Evolutionary conservation across 495 filamentous ascomycete species (phyloP), one percentile per base, ranked within the genome.

Genomic region (Chaetomidium leptoderma): DNA sequence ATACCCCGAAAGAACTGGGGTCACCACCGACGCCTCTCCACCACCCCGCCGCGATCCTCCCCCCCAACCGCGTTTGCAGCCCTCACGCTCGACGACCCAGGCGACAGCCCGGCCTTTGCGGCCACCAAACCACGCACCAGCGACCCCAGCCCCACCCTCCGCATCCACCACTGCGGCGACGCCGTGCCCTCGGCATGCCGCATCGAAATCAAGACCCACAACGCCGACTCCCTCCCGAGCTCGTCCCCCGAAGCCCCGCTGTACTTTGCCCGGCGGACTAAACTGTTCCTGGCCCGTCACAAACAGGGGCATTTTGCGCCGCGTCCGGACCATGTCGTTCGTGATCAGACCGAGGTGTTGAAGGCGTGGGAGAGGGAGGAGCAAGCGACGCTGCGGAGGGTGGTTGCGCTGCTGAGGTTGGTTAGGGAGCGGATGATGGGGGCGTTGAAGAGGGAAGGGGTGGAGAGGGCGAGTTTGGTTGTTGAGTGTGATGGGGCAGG

Each of bases 151-250:
- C 27, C 60, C 0, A 58, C 44, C 16, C 49, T 64, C 17, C 17
- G 5, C 13, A 21, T 58, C 39, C 55, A 61, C 58, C 61, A 45
- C 40, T 27, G 44, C 6, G 61, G 62, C n/a, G 44, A 35, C 30
- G 1, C 19, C 13, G 49, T 69, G 8, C 62, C 66, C 11, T 21
- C 57, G 0, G 8, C 5, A 2, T 63, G 62, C 30, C 64, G 67
- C 11, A 21, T 69, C 26, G 66, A 69, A 19, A 53, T 69, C 24
- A 69, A 69, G 39, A 69, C 66, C 1, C 45, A 52, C 29, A 52
- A 55, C 13, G 36, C 26, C 7, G 9, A 29, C n/a, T 43, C 48
- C 16, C n/a, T 33, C 11, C 40, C 57, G 13, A 36, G 51, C 24
- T 62, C 55, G 32, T 13, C 54, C 1, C 36, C 55, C 39, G 51